Evolutionary conservation across 257 asterid species (phyloP), one percentile per base, ranked within the genome.

Genomic region (Lithospermum erythrorhizon): DNA sequence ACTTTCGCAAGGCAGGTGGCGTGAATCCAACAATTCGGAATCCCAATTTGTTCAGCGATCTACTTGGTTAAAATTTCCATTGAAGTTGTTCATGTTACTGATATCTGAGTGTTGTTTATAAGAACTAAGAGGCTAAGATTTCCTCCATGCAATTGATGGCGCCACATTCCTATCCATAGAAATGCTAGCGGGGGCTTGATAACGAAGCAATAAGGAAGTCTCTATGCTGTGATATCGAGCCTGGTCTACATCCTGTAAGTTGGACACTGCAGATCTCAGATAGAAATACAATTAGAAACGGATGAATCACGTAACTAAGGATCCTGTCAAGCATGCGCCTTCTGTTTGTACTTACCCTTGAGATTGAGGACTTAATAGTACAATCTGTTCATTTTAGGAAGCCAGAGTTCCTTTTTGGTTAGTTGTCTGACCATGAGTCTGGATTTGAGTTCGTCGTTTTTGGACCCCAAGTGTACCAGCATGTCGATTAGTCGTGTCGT

Each of bases 1-100:
- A 85, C 96, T 25, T 86, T 77, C 15, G 99, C 84, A 23, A 84
- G 99, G 75, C 99, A 93, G 68, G 53, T 93, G 99, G 99, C 1
- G 93, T 86, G 73, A 80, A 84, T 18, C 97, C 96, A 53, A 71
- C 94, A 21, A 81, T 87, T 70, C 91, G 86, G 82, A 86, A 86
- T 73, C 97, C 99, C 63, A 89, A 76, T 77, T 78, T 93, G 71
- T 93, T 93, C 62, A 81, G 72, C 67, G 93, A 93, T 75, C 72
- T 93, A 76, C 90, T 89, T 57, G 86, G 96, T 74, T 89, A 71
- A 76, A 48, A 41, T 11, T 13, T 13, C 3, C 49, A 41, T 41
- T 11, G 15, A 41, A 41, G 0, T 11, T 3, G 49, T 41, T 41
- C 13, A 41, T 41, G 49, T 41, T 13, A 2, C 4, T 41, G 49